Evolutionary conservation across 2,329 filamentous ascomycete genomes (phyloP).

Genomic region (Pseudopyricularia cyperi): DNA sequence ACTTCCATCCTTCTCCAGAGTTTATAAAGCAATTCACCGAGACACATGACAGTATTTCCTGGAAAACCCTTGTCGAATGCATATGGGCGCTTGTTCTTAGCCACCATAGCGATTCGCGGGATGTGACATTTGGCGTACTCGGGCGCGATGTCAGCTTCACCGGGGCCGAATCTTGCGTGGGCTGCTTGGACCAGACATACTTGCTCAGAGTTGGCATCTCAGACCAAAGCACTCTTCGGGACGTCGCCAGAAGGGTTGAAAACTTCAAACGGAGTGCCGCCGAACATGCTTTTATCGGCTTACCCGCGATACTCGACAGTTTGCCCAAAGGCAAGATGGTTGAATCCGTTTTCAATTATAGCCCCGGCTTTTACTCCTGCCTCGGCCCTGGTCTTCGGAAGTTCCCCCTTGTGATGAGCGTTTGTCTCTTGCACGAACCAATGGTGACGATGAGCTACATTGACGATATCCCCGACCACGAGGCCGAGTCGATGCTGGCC

Average conservation of each 20-base stretch:
- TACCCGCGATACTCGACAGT: not conserved
- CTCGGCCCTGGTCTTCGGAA: not conserved
- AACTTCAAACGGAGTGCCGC: not conserved
- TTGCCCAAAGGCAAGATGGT: not conserved
- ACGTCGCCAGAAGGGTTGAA: not conserved
- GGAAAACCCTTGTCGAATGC: not conserved
- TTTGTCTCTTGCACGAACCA: no score
- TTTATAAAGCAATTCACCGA: conserved; percentile 1
- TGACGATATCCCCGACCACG: not conserved
- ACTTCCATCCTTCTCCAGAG: not conserved
- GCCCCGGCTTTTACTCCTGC: no score
- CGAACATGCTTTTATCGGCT: not conserved
- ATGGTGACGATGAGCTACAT: not conserved
- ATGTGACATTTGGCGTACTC: not conserved
- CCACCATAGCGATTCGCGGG: not conserved
- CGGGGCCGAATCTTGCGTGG: not conserved
- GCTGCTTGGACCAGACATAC: conserved; percentile 1
- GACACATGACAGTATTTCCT: not conserved
- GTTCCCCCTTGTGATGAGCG: not conserved
- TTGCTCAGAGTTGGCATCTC: conserved; percentile 1
- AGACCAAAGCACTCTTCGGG: not conserved
- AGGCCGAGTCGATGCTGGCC: not conserved
- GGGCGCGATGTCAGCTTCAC: not conserved
- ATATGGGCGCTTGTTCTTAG: not conserved
- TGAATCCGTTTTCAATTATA: not conserved